Evolutionary conservation across 2,329 filamentous ascomycete species (phyloP).

Genomic region (Karstenula rhodostoma): DNA sequence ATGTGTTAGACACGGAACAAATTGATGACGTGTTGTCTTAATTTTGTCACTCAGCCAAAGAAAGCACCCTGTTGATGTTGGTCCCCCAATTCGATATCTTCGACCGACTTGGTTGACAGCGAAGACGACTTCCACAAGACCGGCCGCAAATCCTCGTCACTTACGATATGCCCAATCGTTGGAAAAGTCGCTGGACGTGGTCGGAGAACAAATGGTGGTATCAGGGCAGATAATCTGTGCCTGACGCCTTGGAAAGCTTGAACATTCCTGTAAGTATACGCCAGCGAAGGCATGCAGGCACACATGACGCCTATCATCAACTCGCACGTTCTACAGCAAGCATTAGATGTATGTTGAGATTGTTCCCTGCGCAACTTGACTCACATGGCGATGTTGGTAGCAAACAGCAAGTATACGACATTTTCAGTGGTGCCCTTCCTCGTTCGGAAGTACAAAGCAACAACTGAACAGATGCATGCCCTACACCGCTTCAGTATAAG

Average conservation of each 20-base stretch:
- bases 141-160: neutral
- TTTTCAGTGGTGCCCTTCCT: neutral
- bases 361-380: neutral
- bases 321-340: neutral
- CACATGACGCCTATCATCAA: slow-evolving; percentile 10
- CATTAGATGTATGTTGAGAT: neutral
- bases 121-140: neutral
- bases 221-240: neutral
- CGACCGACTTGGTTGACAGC: neutral
- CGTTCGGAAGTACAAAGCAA: slow-evolving; percentile 7
- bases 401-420: neutral
- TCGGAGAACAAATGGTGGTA: neutral
- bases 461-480: slow-evolving; percentile 7
- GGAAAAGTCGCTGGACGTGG: neutral
- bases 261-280: slow-evolving; percentile 6
- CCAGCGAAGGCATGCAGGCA: slow-evolving; percentile 12
- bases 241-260: slow-evolving; percentile 1
- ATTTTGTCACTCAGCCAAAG: neutral
- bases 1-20: no score
- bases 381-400: slow-evolving; percentile 7
- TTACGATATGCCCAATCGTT: neutral
- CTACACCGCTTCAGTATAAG: neutral
- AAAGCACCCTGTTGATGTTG: neutral
- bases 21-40: no score
- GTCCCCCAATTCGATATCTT: neutral